phyloP scores from a whole-genome alignment of 164 flowering plant genomes.

The Hamamelis virginiana region DNA sequence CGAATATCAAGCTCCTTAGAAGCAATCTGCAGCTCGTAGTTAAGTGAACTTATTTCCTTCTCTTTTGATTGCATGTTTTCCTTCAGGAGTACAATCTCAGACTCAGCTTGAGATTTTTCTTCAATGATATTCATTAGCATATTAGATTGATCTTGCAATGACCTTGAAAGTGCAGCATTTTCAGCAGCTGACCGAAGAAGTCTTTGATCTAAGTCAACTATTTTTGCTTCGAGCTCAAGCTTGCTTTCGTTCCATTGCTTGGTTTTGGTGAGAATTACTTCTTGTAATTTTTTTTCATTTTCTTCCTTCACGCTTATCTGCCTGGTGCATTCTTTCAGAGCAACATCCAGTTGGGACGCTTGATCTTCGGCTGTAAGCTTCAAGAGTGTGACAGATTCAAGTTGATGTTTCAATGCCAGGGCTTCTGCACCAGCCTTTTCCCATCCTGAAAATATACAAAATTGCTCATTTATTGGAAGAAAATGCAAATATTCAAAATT shows the following conservation, averaged over 20 bases:
- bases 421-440: conserved; percentile 99
- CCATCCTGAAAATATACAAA: conserved; percentile 64
- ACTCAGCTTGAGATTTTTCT: conserved; percentile 87
- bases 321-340: conserved; percentile 97
- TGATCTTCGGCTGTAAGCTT: conserved; percentile 91
- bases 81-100: conserved; percentile 76
- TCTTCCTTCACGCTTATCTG: conserved; percentile 93
- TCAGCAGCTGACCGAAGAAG: conserved; percentile 75
- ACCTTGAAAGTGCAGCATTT: conserved; percentile 78
- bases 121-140: conserved; percentile 71
- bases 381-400: conserved; percentile 79
- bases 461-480: no score
- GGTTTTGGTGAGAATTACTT: conserved; percentile 59
- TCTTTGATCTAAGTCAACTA: conserved; percentile 67
- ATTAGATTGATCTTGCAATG: conserved; percentile 85
- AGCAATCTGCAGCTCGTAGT: conserved; percentile 80
- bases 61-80: conserved; percentile 72
- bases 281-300: conserved; percentile 79
- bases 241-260: conserved; percentile 76
- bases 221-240: conserved; percentile 66
- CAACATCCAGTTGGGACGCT: conserved; percentile 91
- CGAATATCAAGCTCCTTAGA: conserved; percentile 94
- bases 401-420: conserved; percentile 70
- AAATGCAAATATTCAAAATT: background rate
- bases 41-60: conserved; percentile 80